Base-by-base conservation (phyloP, 257 asterid genomes). In the Rubia yunnanensis region DNA sequence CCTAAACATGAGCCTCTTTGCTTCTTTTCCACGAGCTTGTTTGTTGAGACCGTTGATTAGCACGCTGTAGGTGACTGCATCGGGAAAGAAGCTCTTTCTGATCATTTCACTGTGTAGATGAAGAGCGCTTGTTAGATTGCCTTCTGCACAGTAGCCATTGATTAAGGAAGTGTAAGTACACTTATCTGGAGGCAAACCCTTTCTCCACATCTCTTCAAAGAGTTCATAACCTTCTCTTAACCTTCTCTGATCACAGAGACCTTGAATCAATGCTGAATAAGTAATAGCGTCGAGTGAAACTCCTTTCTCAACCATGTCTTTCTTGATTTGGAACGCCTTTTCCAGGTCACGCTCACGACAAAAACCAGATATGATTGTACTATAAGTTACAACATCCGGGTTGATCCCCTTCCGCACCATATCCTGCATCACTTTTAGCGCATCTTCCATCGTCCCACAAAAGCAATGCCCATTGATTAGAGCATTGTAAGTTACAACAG, bases 51-150 rank as follows among this genome's bases (percentile, higher is more conserved):
- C 94, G 20, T 83, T 88, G 65, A 91, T 84, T 58, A 91, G 73
- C 77, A 91, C 98, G n/a, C 87, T 86, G 77, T 91, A 91, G 46
- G 96, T 84, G 36, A 91, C 94, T 20, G 84, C 84, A 77, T 88
- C 98, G 27, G 95, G 98, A 49, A 91, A 79, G 66, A 83, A 73
- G 59, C 95, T 95, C 77, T 79, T 79, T 18, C 22, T n/a, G 10
- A 88, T 88, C 98, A 91, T 88, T 74, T 85, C 88, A 64, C 83
- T 69, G 57, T 86, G 98, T 74, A 91, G 83, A 64, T 48, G 55
- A 38, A 91, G 63, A 48, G 98, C 96, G 60, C 77, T 82, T 52
- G 26, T 64, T 38, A 86, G 60, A 73, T 88, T 88, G 64, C 87
- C 90, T 72, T 86, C 88, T 35, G 73, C 78, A 75, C 95, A 88